phyloP scores from a whole-genome alignment of 331 rosid species.

The Phaseolus coccineus region DNA sequence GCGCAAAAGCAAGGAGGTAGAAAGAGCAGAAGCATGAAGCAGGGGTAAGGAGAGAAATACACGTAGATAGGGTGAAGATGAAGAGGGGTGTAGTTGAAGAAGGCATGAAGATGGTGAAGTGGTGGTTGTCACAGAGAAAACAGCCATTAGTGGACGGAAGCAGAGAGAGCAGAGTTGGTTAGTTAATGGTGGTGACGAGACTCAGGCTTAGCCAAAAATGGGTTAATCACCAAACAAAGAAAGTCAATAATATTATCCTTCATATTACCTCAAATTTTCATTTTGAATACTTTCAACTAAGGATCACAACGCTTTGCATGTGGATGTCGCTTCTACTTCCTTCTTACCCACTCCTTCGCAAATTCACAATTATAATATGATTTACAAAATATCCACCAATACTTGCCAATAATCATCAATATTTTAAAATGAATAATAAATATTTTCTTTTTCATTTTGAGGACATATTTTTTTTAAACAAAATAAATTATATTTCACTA shows the following conservation, averaged over 20 bases:
- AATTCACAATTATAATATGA: too few relatives aligned
- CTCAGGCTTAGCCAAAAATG: background rate
- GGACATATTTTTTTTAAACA: too few relatives aligned
- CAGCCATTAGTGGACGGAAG: conserved; percentile 42
- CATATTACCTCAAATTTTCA: too few relatives aligned
- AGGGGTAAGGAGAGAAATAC: conserved; percentile 38
- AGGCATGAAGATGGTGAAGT: conserved; percentile 47
- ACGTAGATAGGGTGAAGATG: conserved; percentile 35
- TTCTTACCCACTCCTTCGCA: too few relatives aligned
- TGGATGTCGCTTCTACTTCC: too few relatives aligned
- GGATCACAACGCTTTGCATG: too few relatives aligned
- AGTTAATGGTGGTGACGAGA: background rate
- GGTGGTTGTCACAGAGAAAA: conserved; percentile 41
- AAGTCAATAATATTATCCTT: background rate
- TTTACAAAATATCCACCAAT: too few relatives aligned
- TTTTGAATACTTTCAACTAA: too few relatives aligned
- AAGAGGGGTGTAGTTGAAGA: conserved; percentile 44
- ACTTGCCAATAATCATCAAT: too few relatives aligned
- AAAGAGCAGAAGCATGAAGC: background rate
- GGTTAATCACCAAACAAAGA: background rate
- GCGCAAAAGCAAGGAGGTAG: background rate
- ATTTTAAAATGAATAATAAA: too few relatives aligned
- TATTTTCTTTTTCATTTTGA: too few relatives aligned
- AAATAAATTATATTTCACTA: too few relatives aligned
- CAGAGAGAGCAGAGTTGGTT: background rate